phyloP scores from a whole-genome alignment of 257 asterid species.

The Verbena officinalis region DNA sequence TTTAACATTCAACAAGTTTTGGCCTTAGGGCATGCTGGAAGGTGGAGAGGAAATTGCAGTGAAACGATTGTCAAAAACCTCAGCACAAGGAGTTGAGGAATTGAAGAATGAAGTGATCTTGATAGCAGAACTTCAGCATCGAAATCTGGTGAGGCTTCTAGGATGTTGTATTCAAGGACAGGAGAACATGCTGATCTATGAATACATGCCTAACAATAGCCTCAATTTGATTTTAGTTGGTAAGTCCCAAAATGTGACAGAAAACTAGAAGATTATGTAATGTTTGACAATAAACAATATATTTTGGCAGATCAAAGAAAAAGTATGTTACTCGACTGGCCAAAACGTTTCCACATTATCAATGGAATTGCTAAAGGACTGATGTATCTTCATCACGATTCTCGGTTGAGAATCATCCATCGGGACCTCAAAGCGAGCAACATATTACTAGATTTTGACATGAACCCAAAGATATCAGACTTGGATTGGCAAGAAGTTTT shows the following conservation, averaged over 20 bases:
- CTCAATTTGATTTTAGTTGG: slow-evolving; percentile 14
- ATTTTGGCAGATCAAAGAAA: not conserved
- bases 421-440: not conserved
- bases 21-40: slow-evolving; percentile 2
- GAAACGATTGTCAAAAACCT: slow-evolving; percentile 12
- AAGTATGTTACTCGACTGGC: slow-evolving; percentile 4
- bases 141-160: slow-evolving; percentile 3
- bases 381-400: slow-evolving; percentile 24
- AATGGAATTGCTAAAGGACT: slow-evolving; percentile 21
- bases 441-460: not conserved
- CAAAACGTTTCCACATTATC: not conserved
- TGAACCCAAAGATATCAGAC: slow-evolving; percentile 33
- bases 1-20: not conserved
- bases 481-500: slow-evolving; percentile 28
- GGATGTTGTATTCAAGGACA: slow-evolving; percentile 18
- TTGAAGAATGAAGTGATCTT: slow-evolving; percentile 1
- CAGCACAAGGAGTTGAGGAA: slow-evolving; percentile 14
- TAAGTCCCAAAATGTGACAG: no score
- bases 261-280: no score
- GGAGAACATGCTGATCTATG: slow-evolving; percentile 21
- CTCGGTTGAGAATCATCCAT: not conserved
- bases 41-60: slow-evolving; percentile 21
- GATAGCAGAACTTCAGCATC: not conserved
- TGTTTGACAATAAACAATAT: no score
- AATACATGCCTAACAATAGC: slow-evolving; percentile 18